A percentile compares a stretch with the other conserved stretches of the same genome.
phyloP scores from a whole-genome alignment of 2,329 filamentous ascomycete species.

The Penicillium sp. region DNA sequence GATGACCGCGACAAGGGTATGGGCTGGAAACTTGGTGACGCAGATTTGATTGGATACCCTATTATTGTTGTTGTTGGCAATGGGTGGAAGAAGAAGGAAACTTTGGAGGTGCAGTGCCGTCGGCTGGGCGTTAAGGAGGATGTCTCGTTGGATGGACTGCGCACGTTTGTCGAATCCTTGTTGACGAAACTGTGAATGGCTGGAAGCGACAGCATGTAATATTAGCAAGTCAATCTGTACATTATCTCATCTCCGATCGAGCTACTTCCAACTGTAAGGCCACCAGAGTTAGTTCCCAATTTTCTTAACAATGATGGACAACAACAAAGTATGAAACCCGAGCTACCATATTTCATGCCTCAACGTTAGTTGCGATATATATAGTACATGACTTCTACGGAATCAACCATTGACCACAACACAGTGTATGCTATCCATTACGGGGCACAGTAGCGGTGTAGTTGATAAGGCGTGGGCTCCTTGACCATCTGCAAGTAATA shows the following conservation, averaged over 20 bases:
- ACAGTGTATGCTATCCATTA: too few relatives aligned
- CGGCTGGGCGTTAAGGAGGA: constrained; percentile 62
- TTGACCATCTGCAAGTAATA: neutral
- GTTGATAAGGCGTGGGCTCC: neutral
- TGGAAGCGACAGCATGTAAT: constrained; percentile 1
- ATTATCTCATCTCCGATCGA: constrained; percentile 6
- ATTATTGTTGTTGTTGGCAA: constrained; percentile 77
- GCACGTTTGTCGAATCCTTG: constrained; percentile 48
- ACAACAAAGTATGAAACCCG: too few relatives aligned
- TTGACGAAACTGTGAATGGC: constrained; percentile 52
- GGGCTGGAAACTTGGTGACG: constrained; percentile 86
- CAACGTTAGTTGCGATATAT: too few relatives aligned
- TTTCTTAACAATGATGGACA: too few relatives aligned
- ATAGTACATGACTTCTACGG: neutral
- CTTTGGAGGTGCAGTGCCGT: constrained; percentile 79
- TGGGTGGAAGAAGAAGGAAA: constrained; percentile 58
- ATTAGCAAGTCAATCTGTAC: constrained; percentile 7
- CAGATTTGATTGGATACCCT: constrained; percentile 85
- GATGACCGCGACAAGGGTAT: constrained; percentile 71
- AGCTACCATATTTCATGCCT: neutral
- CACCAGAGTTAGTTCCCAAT: too few relatives aligned
- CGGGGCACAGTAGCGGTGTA: neutral
- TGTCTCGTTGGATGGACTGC: constrained; percentile 54
- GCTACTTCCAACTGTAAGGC: too few relatives aligned
- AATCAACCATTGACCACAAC: neutral